phyloP scores from a whole-genome alignment of 148 eudicot genomes.

The Persicaria maculosa region DNA sequence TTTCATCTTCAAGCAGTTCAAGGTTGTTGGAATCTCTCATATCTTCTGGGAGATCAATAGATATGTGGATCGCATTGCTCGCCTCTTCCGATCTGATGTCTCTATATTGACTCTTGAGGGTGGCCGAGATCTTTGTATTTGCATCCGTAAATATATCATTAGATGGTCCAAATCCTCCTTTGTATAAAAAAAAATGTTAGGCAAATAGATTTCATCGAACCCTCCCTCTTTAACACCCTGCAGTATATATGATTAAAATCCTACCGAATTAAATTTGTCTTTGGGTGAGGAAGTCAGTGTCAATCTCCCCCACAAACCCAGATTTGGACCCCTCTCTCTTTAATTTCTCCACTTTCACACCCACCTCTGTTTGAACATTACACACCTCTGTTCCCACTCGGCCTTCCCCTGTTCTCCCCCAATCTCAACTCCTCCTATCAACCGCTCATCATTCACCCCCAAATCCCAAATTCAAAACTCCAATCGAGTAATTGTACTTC shows the following conservation, averaged over 20 bases:
- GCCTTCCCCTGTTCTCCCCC: not conserved
- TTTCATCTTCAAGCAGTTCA: too few relatives aligned
- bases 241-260: not conserved
- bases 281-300: not conserved
- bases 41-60: too few relatives aligned
- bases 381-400: not conserved
- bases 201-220: too few relatives aligned
- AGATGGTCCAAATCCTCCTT: too few relatives aligned
- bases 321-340: not conserved
- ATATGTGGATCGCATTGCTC: too few relatives aligned
- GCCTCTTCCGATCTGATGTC: too few relatives aligned
- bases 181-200: too few relatives aligned
- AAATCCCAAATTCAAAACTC: not conserved
- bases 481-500: not conserved
- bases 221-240: not conserved
- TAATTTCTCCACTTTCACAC: not conserved
- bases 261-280: slow-evolving; percentile 5
- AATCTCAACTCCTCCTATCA: not conserved
- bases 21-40: too few relatives aligned
- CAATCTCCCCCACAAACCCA: not conserved
- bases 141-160: too few relatives aligned
- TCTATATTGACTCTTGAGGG: too few relatives aligned
- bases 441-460: not conserved
- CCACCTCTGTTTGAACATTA: slow-evolving; percentile 2
- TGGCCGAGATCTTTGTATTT: too few relatives aligned